Percentiles rank a stretch among this genome's conserved stretches.
These are phyloP conservation scores for Malania oleifera DNA, from an alignment of 164 flowering plant species.

Conservation along the genomic window DNA sequence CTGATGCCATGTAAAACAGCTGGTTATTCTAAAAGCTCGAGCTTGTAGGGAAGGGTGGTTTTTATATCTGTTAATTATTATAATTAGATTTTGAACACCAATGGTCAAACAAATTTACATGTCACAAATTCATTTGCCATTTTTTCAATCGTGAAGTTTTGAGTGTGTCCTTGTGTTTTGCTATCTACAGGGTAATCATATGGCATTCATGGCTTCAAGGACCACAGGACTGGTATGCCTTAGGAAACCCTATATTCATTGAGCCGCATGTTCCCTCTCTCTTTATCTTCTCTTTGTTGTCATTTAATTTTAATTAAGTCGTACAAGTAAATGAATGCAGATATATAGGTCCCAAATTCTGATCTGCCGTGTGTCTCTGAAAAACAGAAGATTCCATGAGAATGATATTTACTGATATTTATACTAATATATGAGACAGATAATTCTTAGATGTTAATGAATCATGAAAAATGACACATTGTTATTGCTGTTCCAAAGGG, in stretches of 20 bases:
- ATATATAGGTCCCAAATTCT: not conserved
- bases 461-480: too few species aligned
- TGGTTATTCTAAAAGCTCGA: too few species aligned
- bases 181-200: conserved; percentile 32
- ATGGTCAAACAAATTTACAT: not conserved
- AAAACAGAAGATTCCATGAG: too few species aligned
- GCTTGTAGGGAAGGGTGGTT: too few species aligned
- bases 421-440: too few species aligned
- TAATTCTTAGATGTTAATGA: too few species aligned
- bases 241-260: not conserved
- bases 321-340: not conserved
- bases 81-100: not conserved
- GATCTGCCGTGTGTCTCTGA: not conserved
- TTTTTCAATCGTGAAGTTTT: not conserved
- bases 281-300: too few species aligned
- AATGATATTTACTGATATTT: too few species aligned
- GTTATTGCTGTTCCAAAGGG: too few species aligned
- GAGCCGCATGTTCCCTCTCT: not conserved
- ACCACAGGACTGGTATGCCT: conserved; percentile 52
- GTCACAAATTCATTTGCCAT: not conserved
- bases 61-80: too few species aligned
- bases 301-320: not conserved
- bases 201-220: conserved; percentile 29
- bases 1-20: too few species aligned
- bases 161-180: conserved; percentile 8